Percentiles rank a stretch among this genome's conserved stretches.
phyloP scores from a whole-genome alignment of 2,329 filamentous ascomycete genomes.

The Apiospora marii region DNA sequence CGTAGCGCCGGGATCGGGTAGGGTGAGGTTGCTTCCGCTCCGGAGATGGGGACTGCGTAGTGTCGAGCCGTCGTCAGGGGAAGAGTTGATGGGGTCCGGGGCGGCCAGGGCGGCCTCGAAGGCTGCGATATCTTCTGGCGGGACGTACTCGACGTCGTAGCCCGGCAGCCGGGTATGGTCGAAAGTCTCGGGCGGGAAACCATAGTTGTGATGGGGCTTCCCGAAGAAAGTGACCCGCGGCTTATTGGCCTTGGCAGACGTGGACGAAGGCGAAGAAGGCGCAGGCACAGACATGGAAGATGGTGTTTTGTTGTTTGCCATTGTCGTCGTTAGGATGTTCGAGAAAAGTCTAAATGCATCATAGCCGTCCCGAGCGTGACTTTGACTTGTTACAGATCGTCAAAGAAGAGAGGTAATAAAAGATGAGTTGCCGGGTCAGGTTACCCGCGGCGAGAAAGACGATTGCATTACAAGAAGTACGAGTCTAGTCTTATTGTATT shows the following conservation, averaged over 20 bases:
- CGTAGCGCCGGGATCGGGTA: constrained; percentile 48
- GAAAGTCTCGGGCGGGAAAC: constrained; percentile 69
- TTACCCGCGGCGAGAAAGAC: background rate
- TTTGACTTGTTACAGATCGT: background rate
- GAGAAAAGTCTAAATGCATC: constrained; percentile 19
- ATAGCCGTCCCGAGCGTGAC: background rate
- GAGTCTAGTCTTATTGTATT: background rate
- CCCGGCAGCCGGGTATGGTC: constrained; percentile 79
- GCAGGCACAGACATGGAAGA: background rate
- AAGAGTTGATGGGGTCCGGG: constrained; percentile 75
- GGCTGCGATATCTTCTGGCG: constrained; percentile 73
- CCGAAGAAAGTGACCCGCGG: constrained; percentile 31
- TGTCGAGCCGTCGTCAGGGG: constrained; percentile 58
- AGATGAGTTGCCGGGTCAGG: background rate
- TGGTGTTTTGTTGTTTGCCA: constrained; percentile 15
- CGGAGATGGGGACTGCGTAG: constrained; percentile 51
- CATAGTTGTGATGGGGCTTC: constrained; percentile 52
- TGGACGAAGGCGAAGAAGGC: background rate
- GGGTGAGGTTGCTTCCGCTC: constrained; percentile 49
- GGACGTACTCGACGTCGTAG: constrained; percentile 78
- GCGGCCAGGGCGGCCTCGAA: constrained; percentile 86
- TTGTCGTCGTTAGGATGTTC: constrained; percentile 6
- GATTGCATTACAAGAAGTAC: constrained; percentile 6
- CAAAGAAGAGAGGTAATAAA: background rate
- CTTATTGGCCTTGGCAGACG: constrained; percentile 10